phyloP scores from a whole-genome alignment of 257 asterid genomes.

The Phtheirospermum japonicum region DNA sequence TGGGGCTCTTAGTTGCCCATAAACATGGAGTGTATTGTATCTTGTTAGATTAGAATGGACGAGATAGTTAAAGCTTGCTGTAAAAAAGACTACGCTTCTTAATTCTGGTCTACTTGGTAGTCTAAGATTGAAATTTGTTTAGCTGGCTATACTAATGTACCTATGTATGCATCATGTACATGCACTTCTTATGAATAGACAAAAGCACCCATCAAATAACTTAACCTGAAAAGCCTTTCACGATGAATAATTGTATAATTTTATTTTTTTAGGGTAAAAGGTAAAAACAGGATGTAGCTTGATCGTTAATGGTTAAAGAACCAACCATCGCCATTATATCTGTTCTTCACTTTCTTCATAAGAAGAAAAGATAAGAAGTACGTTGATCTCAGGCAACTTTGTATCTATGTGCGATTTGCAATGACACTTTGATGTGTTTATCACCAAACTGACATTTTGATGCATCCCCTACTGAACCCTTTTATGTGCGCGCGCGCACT shows the following conservation, averaged over 20 bases:
- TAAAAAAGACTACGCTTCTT: slow-evolving; percentile 8
- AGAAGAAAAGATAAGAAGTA: not conserved
- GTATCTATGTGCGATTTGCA: slow-evolving; percentile 5
- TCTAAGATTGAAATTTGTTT: slow-evolving; percentile 8
- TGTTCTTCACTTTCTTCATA: slow-evolving; percentile 1
- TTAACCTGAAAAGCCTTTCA: no score
- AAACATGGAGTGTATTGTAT: not conserved
- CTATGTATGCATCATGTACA: not conserved
- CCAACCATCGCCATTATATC: not conserved
- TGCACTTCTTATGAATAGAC: not conserved
- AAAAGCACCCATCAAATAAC: no score
- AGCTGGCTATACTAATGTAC: slow-evolving; percentile 8
- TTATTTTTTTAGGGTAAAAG: not conserved
- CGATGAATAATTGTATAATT: not conserved
- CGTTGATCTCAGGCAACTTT: not conserved
- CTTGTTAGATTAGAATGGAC: slow-evolving; percentile 2
- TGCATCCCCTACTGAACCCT: slow-evolving; percentile 1
- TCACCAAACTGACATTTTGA: not conserved
- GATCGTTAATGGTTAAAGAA: slow-evolving; percentile 8
- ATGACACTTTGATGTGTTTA: not conserved
- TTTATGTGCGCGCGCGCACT: no score
- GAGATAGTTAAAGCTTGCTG: slow-evolving; percentile 5
- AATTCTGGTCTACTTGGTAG: not conserved
- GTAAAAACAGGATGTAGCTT: not conserved
- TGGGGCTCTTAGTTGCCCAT: slow-evolving; percentile 7